Evolutionary conservation across 129 eudicot species (phyloP).

Genomic region (Pulicaria dysenterica): DNA sequence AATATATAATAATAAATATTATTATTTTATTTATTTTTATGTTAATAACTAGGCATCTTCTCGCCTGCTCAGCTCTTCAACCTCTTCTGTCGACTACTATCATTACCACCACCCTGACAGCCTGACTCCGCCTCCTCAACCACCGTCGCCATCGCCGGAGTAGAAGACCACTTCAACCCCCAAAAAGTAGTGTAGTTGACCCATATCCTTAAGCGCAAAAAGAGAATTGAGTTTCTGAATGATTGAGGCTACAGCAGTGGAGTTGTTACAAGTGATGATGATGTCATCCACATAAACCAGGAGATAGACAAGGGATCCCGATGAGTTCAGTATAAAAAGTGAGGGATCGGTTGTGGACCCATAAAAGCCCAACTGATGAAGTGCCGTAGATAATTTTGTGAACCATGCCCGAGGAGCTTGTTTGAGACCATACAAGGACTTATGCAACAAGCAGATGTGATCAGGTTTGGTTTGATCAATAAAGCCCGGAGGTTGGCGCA

Average conservation of each 20-base stretch:
- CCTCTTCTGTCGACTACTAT: no score
- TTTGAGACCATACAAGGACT: neutral
- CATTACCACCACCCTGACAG: no score
- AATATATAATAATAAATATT: no score
- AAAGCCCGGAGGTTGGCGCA: neutral
- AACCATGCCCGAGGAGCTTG: neutral
- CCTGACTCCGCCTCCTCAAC: no score
- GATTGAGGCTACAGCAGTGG: neutral
- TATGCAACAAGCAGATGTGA: neutral
- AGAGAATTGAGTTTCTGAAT: neutral
- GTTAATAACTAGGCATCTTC: no score
- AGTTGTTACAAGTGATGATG: neutral
- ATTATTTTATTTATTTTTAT: no score
- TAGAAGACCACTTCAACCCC: conserved; percentile 6
- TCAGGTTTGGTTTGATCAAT: conserved; percentile 1
- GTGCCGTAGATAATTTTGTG: neutral
- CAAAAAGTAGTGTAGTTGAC: conserved; percentile 5
- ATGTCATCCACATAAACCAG: neutral
- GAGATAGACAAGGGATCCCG: no score
- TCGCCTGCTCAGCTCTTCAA: no score
- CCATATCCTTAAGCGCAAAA: neutral
- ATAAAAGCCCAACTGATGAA: neutral
- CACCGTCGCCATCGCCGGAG: no score
- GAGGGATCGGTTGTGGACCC: neutral
- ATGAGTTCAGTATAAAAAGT: no score